Base-by-base conservation (phyloP, 2,329 filamentous ascomycete genomes). In the Claviceps purpurea region DNA sequence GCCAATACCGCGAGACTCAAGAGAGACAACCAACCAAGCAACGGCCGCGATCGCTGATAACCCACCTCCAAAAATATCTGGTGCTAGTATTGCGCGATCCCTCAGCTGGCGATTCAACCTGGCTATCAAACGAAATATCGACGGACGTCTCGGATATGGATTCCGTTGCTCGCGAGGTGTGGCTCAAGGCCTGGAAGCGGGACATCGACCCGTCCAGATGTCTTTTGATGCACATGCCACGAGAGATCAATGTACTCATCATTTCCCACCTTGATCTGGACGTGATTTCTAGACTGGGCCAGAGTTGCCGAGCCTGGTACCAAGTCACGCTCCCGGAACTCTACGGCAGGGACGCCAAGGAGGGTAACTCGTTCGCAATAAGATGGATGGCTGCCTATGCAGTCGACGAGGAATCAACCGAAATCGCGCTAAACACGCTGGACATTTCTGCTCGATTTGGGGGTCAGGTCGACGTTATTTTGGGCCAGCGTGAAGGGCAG, bases 281-380 rank as follows among this genome's bases (percentile, higher is more conserved):
- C n/a, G n/a, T n/a, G 7, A 42, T 54, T 41, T 18, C 18, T 20
- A 34, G 30, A 13, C 26, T 52, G 8, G n/a, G 10, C 41, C n/a
- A 40, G 24, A 38, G 37, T 20, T 26, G 4, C 39, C 26, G 16
- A n/a, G 10, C 5, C 20, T 54, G 46, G 52, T 16, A 8, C 2
- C 1, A 18, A 10, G 2, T 50, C 3, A 45, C 38, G 4, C 22
- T 20, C 2, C 41, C 41, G 24, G 20, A 10, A 5, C 47, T 54
- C 2, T 54, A 50, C 24, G 34, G 1, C 7, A 34, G 26, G 5
- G 50, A 54, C 24, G 52, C 50, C 6, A n/a, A 26, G 37, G 16
- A 50, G 13, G 18, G 46, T 10, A 50, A 43, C 34, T 50, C 46
- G 4, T 45, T 13, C 4, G 52, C 52, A 2, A 54, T 54, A 7